Conservation (phyloP, 2,329 filamentous ascomycete species). For the Magnaporthiopsis incrustans region DNA sequence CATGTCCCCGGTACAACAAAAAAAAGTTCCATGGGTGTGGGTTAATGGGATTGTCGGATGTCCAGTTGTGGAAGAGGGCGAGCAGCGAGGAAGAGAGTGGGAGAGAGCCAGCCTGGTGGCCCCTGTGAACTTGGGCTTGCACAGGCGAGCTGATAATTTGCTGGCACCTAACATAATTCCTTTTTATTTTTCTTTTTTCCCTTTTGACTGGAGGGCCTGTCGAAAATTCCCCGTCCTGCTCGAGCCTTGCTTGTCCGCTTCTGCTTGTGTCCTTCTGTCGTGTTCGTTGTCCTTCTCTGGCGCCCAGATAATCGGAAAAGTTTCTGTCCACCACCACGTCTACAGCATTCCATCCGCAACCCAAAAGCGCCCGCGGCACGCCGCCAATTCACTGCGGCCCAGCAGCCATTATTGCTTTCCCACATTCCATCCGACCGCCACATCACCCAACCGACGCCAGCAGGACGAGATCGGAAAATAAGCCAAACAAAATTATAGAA, state of each 20-base stretch:
- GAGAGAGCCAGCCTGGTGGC: not conserved
- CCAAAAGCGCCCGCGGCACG: not conserved
- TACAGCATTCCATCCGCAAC: not conserved
- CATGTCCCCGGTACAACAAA: conserved; percentile 9
- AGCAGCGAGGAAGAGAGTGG: not conserved
- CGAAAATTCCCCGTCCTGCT: not conserved
- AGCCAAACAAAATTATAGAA: not conserved
- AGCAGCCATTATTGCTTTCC: not conserved
- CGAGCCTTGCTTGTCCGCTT: not conserved
- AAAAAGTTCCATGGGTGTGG: conserved; percentile 4
- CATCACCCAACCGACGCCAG: not conserved
- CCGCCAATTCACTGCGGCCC: not conserved
- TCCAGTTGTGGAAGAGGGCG: not conserved
- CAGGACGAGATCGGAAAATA: not conserved
- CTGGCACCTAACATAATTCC: not conserved
- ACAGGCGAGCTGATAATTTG: not conserved
- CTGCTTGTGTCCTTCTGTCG: not conserved
- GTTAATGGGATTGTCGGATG: not conserved
- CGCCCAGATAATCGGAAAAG: not conserved
- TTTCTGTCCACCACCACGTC: not conserved
- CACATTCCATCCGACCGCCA: not conserved
- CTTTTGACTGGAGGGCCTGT: not conserved
- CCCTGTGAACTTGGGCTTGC: not conserved
- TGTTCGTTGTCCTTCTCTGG: not conserved
- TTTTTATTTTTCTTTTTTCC: not conserved